Evolutionary conservation across 495 filamentous ascomycete genomes (phyloP).

Genomic region (Glarea lozoyensis): DNA sequence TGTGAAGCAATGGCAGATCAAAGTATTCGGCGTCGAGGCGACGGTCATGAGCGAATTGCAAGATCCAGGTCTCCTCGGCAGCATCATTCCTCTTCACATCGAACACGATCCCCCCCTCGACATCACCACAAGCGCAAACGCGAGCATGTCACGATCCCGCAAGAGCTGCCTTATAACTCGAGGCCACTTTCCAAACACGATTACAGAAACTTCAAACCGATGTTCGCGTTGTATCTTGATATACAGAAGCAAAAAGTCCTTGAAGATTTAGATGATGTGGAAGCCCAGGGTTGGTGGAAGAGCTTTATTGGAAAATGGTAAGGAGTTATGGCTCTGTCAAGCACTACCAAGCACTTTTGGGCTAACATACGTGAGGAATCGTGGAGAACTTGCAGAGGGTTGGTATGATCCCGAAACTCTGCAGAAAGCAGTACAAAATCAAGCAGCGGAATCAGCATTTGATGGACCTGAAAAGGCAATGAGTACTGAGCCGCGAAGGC

Average conservation of each 20-base stretch:
- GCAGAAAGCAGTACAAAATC: conserved; percentile 33
- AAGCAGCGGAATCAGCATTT: conserved; percentile 9
- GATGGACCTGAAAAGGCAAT: no score
- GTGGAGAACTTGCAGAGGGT: conserved; percentile 80
- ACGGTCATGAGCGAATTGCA: conserved; percentile 1
- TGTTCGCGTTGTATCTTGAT: conserved; percentile 84
- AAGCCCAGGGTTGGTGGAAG: conserved; percentile 82
- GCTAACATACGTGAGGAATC: conserved; percentile 62
- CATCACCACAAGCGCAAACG: conserved; percentile 15
- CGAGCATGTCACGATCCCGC: conserved; percentile 1
- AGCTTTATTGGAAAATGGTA: conserved; percentile 88
- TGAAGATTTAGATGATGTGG: conserved; percentile 53
- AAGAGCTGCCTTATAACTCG: conserved; percentile 57
- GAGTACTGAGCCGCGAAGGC: background rate
- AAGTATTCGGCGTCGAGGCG: background rate
- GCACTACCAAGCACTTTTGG: background rate
- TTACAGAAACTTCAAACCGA: conserved; percentile 48
- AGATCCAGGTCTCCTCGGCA: conserved; percentile 17
- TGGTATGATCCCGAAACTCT: conserved; percentile 80
- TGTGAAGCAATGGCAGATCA: conserved; percentile 17
- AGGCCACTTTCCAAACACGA: conserved; percentile 57
- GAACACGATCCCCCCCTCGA: conserved; percentile 19
- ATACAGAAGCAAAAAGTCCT: conserved; percentile 67
- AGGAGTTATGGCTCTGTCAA: no score
- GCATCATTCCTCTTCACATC: conserved; percentile 8